Conservation (phyloP, 495 filamentous ascomycete genomes). For the Lophiotrema nucula region DNA sequence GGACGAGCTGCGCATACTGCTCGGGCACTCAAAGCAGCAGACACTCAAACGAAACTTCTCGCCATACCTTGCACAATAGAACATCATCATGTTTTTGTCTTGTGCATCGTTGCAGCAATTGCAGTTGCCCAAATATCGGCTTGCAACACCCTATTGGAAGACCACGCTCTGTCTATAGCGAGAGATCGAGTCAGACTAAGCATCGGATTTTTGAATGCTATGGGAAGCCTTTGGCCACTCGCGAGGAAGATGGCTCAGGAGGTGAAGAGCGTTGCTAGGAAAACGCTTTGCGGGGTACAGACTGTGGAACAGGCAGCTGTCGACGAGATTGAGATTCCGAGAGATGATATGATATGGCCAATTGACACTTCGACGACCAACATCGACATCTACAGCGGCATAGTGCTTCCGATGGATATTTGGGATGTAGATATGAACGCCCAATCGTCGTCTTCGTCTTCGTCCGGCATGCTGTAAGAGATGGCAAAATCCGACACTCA, state of each 20-base stretch:
- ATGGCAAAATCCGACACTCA: no score
- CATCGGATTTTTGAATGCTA: constrained; percentile 22
- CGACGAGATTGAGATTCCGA: constrained; percentile 17
- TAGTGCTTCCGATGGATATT: constrained; percentile 10
- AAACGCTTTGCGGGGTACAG: constrained; percentile 3
- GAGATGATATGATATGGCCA: constrained; percentile 20
- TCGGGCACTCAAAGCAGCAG: constrained; percentile 23
- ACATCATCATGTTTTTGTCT: constrained; percentile 8
- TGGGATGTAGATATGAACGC: background rate
- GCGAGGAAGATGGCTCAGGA: constrained; percentile 19
- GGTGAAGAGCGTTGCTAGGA: constrained; percentile 5
- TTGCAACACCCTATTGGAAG: constrained; percentile 25
- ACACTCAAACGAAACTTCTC: constrained; percentile 27
- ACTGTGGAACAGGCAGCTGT: background rate
- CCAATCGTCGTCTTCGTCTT: constrained; percentile 1
- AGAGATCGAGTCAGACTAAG: constrained; percentile 25
- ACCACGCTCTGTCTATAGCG: constrained; percentile 23
- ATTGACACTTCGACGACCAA: constrained; percentile 7
- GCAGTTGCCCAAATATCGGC: constrained; percentile 23
- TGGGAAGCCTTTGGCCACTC: constrained; percentile 21
- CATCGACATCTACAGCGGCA: constrained; percentile 26
- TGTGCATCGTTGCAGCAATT: constrained; percentile 13
- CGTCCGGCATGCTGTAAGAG: no score
- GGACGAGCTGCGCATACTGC: constrained; percentile 15
- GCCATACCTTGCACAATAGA: constrained; percentile 19